Conservation (phyloP, 345 rosid genomes). For the Eucalyptus curtisii region DNA sequence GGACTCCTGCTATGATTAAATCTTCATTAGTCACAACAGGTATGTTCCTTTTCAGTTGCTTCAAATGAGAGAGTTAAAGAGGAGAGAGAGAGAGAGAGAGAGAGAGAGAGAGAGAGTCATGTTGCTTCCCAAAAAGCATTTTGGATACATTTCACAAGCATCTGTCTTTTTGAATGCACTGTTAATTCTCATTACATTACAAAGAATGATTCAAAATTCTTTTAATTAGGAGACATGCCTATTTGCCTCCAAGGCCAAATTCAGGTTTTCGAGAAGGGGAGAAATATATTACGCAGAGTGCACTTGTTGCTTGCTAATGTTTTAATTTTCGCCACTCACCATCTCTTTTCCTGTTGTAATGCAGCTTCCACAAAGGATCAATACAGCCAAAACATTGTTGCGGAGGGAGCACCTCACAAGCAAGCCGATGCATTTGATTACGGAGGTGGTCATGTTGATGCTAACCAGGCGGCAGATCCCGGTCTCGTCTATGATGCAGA, state of each 20-base stretch:
- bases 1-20: constrained; percentile 50
- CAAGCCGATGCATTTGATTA: constrained; percentile 53
- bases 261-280: background rate
- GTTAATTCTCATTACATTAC: background rate
- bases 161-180: background rate
- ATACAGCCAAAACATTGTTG: constrained; percentile 22
- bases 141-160: background rate
- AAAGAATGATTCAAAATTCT: background rate
- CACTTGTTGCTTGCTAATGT: background rate
- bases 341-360: background rate
- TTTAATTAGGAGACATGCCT: background rate
- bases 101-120: background rate
- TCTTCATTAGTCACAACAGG: constrained; percentile 50
- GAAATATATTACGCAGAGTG: background rate
- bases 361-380: constrained; percentile 40
- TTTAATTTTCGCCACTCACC: background rate
- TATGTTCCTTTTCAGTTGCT: background rate
- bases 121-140: background rate
- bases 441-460: constrained; percentile 61
- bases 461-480: constrained; percentile 33
- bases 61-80: background rate
- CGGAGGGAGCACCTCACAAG: constrained; percentile 52
- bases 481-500: constrained; percentile 50
- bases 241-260: background rate
- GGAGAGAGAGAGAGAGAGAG: background rate